phyloP scores from a whole-genome alignment of 192 early-diverging fungal species.

The Coemansia sp. region DNA sequence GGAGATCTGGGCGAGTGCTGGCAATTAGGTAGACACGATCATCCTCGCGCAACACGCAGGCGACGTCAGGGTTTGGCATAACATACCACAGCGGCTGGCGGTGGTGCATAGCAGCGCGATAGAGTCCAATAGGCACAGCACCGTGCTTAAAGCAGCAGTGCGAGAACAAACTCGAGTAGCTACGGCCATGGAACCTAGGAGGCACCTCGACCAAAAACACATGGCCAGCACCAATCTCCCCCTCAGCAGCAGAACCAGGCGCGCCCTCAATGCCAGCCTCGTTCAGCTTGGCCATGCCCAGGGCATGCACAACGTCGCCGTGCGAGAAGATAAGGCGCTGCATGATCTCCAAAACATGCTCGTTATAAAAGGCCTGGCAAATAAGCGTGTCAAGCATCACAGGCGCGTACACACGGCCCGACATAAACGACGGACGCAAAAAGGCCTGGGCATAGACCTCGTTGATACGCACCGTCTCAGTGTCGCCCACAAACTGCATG shows the following conservation, averaged over 20 bases:
- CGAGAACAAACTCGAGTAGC: slow-evolving; percentile 55
- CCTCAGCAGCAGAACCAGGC: slow-evolving; percentile 4
- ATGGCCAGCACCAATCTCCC: slow-evolving; percentile 14
- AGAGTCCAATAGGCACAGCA: slow-evolving; percentile 64
- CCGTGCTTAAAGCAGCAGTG: slow-evolving; percentile 52
- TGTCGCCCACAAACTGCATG: slow-evolving; percentile 74
- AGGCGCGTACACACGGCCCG: slow-evolving; percentile 68
- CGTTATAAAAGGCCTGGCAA: slow-evolving; percentile 72
- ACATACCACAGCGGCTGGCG: slow-evolving; percentile 58
- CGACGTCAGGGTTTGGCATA: slow-evolving; percentile 58
- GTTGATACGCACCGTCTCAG: slow-evolving; percentile 56
- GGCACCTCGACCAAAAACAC: slow-evolving; percentile 57
- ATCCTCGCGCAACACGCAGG: slow-evolving; percentile 53
- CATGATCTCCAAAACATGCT: slow-evolving; percentile 60
- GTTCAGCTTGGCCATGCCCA: slow-evolving; percentile 45
- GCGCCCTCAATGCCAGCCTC: slow-evolving; percentile 17
- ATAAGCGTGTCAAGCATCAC: slow-evolving; percentile 71
- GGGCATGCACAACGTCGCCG: slow-evolving; percentile 35
- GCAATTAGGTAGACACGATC: slow-evolving; percentile 63
- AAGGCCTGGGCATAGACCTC: slow-evolving; percentile 64
- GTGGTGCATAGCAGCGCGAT: slow-evolving; percentile 57
- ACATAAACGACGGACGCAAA: slow-evolving; percentile 67
- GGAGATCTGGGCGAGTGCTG: slow-evolving; percentile 21
- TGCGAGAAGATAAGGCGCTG: slow-evolving; percentile 59
- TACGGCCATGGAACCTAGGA: slow-evolving; percentile 35